Evolutionary conservation across 805 yeast genomes (phyloP).

Genomic region (Ogataea methanolica): DNA sequence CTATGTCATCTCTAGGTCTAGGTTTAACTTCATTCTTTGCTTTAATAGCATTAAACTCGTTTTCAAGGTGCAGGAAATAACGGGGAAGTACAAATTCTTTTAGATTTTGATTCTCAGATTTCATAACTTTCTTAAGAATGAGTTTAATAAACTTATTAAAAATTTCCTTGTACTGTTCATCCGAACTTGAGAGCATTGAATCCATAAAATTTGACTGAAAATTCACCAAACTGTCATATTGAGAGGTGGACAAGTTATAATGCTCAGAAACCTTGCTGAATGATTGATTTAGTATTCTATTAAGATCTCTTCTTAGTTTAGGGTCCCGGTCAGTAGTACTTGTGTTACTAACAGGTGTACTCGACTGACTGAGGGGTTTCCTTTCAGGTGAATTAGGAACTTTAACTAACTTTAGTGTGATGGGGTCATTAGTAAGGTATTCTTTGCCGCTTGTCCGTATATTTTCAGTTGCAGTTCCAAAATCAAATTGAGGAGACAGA

Average conservation of each 20-base stretch:
- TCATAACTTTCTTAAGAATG: constrained; percentile 28
- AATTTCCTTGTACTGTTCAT: constrained; percentile 25
- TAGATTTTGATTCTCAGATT: constrained; percentile 21
- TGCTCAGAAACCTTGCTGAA: constrained; percentile 41
- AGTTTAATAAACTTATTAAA: constrained; percentile 29
- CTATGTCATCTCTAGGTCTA: constrained; percentile 29
- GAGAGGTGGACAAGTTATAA: constrained; percentile 49
- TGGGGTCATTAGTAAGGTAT: not conserved
- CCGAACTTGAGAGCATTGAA: constrained; percentile 21
- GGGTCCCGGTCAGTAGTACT: constrained; percentile 8
- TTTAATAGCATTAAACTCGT: constrained; percentile 9
- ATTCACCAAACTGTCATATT: constrained; percentile 40
- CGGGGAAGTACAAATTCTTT: constrained; percentile 27
- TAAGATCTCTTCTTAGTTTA: constrained; percentile 25
- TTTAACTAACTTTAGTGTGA: constrained; percentile 8
- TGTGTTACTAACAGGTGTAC: not conserved
- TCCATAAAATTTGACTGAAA: constrained; percentile 34
- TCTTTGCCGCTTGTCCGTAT: not conserved
- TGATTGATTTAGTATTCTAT: constrained; percentile 36
- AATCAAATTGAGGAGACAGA: constrained; percentile 5
- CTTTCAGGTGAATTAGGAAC: constrained; percentile 18
- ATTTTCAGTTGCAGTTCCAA: constrained; percentile 10
- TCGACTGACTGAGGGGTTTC: not conserved
- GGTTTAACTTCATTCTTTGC: constrained; percentile 1
- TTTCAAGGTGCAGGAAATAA: constrained; percentile 18